Evolutionary conservation across 2,329 filamentous ascomycete species (phyloP).

Genomic region (Cladosporium sp.): DNA sequence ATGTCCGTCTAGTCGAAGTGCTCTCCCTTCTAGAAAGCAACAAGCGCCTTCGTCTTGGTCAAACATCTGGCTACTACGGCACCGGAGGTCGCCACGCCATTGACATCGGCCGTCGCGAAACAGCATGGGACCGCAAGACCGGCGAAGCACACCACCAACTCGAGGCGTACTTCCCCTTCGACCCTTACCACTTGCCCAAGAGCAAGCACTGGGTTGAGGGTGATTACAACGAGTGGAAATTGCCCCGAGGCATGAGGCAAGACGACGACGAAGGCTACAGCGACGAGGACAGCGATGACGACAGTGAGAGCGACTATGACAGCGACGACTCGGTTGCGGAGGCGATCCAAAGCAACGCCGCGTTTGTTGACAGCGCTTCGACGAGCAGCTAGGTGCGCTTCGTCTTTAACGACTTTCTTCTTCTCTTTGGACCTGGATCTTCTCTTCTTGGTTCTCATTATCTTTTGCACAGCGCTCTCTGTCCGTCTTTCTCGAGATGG

Average conservation of each 20-base stretch:
- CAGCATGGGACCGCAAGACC: conserved; percentile 52
- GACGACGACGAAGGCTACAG: conserved; percentile 51
- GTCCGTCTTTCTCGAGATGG: background rate
- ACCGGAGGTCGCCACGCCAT: conserved; percentile 51
- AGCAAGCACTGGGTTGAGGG: conserved; percentile 86
- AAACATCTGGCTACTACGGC: conserved; percentile 56
- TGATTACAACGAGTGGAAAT: conserved; percentile 80
- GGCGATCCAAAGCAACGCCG: background rate
- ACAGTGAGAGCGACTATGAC: conserved; percentile 37
- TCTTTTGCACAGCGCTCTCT: background rate
- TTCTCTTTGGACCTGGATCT: background rate
- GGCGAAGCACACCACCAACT: conserved; percentile 81
- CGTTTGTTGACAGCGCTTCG: conserved; percentile 18
- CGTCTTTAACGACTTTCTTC: background rate
- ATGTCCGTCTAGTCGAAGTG: conserved; percentile 85
- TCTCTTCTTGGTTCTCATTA: background rate
- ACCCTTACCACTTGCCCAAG: conserved; percentile 86
- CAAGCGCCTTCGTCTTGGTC: conserved; percentile 79
- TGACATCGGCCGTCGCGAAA: conserved; percentile 56
- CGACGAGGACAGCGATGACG: conserved; percentile 47
- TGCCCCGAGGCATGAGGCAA: conserved; percentile 63
- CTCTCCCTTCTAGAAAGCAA: conserved; percentile 87
- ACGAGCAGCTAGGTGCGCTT: conserved; percentile 19
- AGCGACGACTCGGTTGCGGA: conserved; percentile 13
- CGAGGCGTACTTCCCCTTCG: conserved; percentile 95